phyloP scores from a whole-genome alignment of 176 grass and related monocot species.

The Rhipidocladum racemiflorum region DNA sequence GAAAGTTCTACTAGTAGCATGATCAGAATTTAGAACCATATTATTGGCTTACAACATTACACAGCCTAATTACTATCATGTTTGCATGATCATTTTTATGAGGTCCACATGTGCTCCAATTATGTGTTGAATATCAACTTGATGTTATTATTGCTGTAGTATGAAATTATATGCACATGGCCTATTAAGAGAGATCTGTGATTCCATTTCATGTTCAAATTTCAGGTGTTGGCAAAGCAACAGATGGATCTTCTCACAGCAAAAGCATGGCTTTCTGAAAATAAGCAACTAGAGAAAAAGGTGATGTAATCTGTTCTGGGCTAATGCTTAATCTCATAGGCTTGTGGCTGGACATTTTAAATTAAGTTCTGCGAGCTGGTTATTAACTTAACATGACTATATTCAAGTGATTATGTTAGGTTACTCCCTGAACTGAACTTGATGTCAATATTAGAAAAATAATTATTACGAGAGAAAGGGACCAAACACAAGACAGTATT shows the following conservation, averaged over 20 bases:
- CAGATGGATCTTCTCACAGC: slow-evolving; percentile 86
- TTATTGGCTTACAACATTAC: not conserved
- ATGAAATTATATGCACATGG: not conserved
- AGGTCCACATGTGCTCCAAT: not conserved
- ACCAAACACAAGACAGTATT: not conserved
- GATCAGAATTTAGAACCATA: not conserved
- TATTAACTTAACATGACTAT: not conserved
- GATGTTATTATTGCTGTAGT: not conserved
- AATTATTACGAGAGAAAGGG: not conserved
- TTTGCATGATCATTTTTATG: not conserved
- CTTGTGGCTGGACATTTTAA: not conserved
- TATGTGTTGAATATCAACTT: not conserved
- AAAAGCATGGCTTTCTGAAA: slow-evolving; percentile 83
- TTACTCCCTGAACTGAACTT: not conserved
- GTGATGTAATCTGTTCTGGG: slow-evolving; percentile 33
- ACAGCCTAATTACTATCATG: not conserved
- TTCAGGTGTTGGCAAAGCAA: slow-evolving; percentile 75
- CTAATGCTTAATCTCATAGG: not conserved
- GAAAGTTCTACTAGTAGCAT: not conserved
- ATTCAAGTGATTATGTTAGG: slow-evolving; percentile 17
- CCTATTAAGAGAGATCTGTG: not conserved
- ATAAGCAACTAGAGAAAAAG: slow-evolving; percentile 71
- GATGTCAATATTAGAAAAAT: not conserved
- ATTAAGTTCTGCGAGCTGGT: not conserved
- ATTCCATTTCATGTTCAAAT: slow-evolving; percentile 24